These are phyloP conservation scores for Moniliophthora roreri DNA, from an alignment of 1,284 basidiomycete genomes.

Conservation along the genomic window DNA sequence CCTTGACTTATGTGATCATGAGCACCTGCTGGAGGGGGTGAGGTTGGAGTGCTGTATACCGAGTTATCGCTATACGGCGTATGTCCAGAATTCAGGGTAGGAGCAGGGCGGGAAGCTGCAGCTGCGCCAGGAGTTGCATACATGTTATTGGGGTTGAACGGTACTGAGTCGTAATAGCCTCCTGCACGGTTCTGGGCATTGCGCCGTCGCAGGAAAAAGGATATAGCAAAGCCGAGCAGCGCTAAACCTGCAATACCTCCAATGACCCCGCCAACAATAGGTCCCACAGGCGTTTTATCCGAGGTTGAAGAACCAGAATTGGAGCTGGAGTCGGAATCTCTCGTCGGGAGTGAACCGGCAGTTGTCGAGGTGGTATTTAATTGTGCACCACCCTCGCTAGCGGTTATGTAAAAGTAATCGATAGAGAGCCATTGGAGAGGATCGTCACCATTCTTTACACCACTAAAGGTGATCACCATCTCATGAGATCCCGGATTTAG, in stretches of 20 bases:
- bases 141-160: slow-evolving; percentile 1
- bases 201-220: background rate
- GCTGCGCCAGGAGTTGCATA: background rate
- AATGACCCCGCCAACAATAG: background rate
- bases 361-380: background rate
- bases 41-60: background rate
- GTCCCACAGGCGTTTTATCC: background rate
- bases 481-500: background rate
- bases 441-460: background rate
- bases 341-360: background rate
- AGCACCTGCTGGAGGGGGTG: background rate
- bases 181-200: background rate
- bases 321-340: background rate
- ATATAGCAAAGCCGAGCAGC: background rate
- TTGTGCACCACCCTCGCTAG: background rate
- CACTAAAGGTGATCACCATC: slow-evolving; percentile 1
- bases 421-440: background rate
- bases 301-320: too few species aligned
- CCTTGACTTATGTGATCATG: too few species aligned
- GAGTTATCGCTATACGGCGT: background rate
- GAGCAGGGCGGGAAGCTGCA: background rate
- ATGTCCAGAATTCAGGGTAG: background rate
- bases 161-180: background rate
- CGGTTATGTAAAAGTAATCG: background rate
- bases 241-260: background rate